Conservation (phyloP, 1,284 basidiomycete species). For the Ustilago loliicola region DNA sequence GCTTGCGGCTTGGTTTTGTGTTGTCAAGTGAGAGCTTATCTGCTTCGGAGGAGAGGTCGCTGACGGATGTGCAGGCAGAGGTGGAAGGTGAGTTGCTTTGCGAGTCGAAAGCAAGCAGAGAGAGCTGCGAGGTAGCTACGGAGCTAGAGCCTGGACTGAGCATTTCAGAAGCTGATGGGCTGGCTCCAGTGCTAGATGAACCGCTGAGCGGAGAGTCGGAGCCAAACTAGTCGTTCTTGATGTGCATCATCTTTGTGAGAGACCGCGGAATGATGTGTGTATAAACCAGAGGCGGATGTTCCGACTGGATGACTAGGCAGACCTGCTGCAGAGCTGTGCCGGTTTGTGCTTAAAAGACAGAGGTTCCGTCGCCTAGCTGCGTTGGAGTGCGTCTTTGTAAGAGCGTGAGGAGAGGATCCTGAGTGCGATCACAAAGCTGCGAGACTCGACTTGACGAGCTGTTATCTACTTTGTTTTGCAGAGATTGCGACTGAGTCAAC, state of each 20-base stretch:
- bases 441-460: too few relatives aligned
- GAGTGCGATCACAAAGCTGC: too few relatives aligned
- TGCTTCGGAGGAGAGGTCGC: conserved; percentile 37
- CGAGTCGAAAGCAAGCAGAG: conserved; percentile 31
- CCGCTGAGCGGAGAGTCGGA: conserved; percentile 27
- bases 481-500: too few relatives aligned
- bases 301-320: background rate
- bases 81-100: conserved; percentile 38
- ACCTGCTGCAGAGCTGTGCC: background rate
- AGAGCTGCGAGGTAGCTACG: conserved; percentile 39
- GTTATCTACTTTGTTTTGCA: too few relatives aligned
- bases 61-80: conserved; percentile 49
- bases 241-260: conserved; percentile 19
- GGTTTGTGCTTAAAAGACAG: background rate
- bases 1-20: background rate
- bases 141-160: conserved; percentile 44
- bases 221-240: conserved; percentile 43
- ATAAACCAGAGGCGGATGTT: background rate
- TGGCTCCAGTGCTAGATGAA: conserved; percentile 34
- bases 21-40: conserved; percentile 32
- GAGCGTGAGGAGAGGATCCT: too few relatives aligned
- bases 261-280: background rate
- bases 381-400: background rate
- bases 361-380: background rate
- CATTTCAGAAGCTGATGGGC: conserved; percentile 28